Conservation (phyloP, 1,284 basidiomycete species). For the Exobasidium rhododendri region DNA sequence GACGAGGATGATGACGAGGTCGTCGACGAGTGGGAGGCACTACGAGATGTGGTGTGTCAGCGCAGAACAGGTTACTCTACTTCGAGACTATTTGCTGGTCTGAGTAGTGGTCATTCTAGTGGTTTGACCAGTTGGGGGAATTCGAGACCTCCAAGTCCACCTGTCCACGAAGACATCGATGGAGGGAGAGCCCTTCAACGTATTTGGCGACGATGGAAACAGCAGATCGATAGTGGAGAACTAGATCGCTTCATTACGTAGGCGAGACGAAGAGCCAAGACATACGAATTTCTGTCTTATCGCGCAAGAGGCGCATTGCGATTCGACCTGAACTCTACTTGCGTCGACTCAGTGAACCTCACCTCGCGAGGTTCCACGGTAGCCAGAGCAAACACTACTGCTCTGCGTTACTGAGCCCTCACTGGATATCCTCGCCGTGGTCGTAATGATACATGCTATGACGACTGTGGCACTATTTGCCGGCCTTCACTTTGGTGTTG, state of each 20-base stretch:
- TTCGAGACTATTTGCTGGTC: background rate
- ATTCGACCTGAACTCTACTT: too few species aligned
- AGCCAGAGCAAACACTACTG: too few species aligned
- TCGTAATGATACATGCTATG: too few species aligned
- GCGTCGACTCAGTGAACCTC: too few species aligned
- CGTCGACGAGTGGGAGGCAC: conserved; percentile 45
- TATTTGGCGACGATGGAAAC: conserved; percentile 8
- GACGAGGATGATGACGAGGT: conserved; percentile 19
- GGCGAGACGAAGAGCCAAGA: too few species aligned
- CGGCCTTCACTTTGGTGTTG: too few species aligned
- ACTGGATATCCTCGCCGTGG: too few species aligned
- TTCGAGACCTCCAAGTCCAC: background rate
- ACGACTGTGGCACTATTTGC: too few species aligned
- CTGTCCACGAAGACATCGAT: background rate
- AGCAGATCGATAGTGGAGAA: conserved; percentile 2
- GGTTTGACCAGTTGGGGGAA: background rate
- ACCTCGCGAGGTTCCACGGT: too few species aligned
- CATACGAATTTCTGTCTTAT: too few species aligned
- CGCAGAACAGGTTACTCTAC: background rate
- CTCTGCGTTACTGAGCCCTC: too few species aligned
- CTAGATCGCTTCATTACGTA: background rate
- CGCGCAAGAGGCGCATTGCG: too few species aligned
- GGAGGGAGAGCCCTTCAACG: conserved; percentile 4
- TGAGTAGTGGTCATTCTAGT: background rate
- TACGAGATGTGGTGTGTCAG: conserved; percentile 37